A percentile compares a stretch with the other conserved stretches of the same genome.
Conservation (phyloP, 257 asterid species). For the Vinca minor region DNA sequence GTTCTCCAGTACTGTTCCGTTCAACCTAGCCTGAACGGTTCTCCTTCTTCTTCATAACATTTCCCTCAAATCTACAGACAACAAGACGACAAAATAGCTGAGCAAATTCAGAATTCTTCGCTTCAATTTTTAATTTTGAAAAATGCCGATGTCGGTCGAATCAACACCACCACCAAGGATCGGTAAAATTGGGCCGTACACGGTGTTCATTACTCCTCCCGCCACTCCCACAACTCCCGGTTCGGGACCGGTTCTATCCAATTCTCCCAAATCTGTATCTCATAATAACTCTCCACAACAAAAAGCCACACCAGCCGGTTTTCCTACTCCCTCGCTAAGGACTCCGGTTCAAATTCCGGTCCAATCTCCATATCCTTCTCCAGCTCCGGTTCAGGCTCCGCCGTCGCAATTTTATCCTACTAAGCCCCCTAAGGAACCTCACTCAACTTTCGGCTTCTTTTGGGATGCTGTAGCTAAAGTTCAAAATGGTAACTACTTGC, state of each 20-base stretch:
- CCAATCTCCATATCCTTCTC: too few relatives aligned
- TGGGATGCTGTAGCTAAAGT: conserved; percentile 80
- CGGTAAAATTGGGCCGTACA: conserved; percentile 99
- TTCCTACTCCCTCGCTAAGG: conserved; percentile 12
- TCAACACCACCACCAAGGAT: conserved; percentile 62
- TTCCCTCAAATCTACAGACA: background rate
- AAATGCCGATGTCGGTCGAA: conserved; percentile 30
- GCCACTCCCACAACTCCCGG: conserved; percentile 42
- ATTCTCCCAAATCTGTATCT: conserved; percentile 20
- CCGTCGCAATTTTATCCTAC: conserved; percentile 52
- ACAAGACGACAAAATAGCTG: background rate
- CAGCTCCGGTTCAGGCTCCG: conserved; percentile 88
- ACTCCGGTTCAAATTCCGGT: conserved; percentile 31
- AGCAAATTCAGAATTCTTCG: background rate
- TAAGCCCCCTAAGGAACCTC: conserved; percentile 24
- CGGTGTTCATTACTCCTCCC: conserved; percentile 91
- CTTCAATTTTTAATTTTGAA: background rate
- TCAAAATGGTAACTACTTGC: conserved; percentile 89
- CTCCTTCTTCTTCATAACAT: conserved; percentile 2
- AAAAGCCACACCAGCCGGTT: conserved; percentile 22
- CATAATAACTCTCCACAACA: conserved; percentile 5
- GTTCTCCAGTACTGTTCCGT: conserved; percentile 1
- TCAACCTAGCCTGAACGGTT: too few relatives aligned
- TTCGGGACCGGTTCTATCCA: conserved; percentile 25
- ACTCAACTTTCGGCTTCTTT: conserved; percentile 57